Evolutionary conservation across 2,329 filamentous ascomycete species (phyloP), one percentile per base, ranked within the genome.

Genomic region (Neofusicoccum sp.): DNA sequence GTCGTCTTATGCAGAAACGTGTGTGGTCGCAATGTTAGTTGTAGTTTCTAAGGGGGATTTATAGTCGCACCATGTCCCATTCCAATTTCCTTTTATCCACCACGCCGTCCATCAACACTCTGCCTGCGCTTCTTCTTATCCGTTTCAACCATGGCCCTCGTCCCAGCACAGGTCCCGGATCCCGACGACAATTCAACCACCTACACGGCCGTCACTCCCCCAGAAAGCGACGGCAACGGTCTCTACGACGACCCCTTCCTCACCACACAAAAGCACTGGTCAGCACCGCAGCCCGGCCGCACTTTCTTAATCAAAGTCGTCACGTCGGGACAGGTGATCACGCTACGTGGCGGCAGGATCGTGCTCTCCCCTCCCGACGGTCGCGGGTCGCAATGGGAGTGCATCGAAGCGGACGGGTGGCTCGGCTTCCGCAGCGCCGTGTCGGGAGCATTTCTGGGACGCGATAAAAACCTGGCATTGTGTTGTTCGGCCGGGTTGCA

Each of bases 371-470:
- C 4, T 36, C 52, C 52, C 28, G 52, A 43, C 37, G 52, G 52
- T 3, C 37, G 37, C 28, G 52, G 16, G 8, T 56, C 52, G 22
- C 52, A 44, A 2, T 56, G 52, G 52, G 28, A 33, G 22, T 44
- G 28, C 28, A 3, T 33, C 4, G 52, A 56, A 6, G 3, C 11
- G 12, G 16, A 12, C 37, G 52, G 37, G 3, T 56, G 52, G 37
- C 52, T 56, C 7, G 52, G 52, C 6, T 56, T 56, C 37, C 52
- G 52, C 2, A 56, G 33, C 37, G 37, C 5, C 28, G 52, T 56
- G 22, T 56, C 52, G 22, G 52, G 37, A 6, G 6, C 6, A 28
- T 33, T 39, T 14, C 52, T 56, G 6, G 52, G 52, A 1, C 52
- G 52, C 37, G 37, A 44, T 12, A 9, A 4, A 2, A 5, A 8